Evolutionary conservation across 2,329 filamentous ascomycete genomes (phyloP).

Genomic region (Chaetomium sp.): DNA sequence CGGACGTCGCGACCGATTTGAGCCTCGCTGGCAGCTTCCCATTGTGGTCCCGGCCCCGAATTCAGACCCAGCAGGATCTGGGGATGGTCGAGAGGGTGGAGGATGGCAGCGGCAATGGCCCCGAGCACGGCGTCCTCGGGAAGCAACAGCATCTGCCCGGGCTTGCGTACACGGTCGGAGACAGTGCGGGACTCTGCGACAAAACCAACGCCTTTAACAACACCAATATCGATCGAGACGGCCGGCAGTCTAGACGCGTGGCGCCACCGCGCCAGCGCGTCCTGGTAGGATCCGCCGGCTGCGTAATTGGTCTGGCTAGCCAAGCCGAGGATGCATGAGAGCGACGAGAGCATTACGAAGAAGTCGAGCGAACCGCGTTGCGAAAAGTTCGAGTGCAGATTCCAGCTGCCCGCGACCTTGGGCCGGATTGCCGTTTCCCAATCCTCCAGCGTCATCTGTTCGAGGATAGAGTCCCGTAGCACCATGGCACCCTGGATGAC

Average conservation of each 20-base stretch:
- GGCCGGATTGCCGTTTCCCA: conserved; percentile 44
- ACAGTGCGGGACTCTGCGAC: background rate
- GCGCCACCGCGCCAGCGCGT: background rate
- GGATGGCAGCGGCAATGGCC: background rate
- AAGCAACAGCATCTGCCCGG: background rate
- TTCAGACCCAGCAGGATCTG: background rate
- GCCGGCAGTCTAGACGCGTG: background rate
- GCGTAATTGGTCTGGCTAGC: background rate
- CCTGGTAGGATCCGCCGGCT: background rate
- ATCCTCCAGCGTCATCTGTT: conserved; percentile 37
- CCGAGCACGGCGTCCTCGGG: background rate
- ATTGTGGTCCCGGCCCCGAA: background rate
- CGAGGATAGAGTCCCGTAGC: conserved; percentile 31
- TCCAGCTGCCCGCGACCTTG: conserved; percentile 46
- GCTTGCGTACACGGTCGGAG: background rate
- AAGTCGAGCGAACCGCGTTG: background rate
- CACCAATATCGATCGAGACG: background rate
- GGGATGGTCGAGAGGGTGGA: background rate
- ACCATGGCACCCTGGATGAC: conserved; percentile 36
- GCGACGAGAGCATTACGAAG: conserved; percentile 3
- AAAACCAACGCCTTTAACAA: background rate
- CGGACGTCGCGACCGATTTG: background rate
- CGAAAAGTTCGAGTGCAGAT: conserved; percentile 39
- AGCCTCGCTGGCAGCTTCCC: background rate
- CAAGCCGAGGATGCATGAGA: background rate